Evolutionary conservation across 805 yeast genomes (phyloP).

Genomic region (Zygotorulaspora florentina): DNA sequence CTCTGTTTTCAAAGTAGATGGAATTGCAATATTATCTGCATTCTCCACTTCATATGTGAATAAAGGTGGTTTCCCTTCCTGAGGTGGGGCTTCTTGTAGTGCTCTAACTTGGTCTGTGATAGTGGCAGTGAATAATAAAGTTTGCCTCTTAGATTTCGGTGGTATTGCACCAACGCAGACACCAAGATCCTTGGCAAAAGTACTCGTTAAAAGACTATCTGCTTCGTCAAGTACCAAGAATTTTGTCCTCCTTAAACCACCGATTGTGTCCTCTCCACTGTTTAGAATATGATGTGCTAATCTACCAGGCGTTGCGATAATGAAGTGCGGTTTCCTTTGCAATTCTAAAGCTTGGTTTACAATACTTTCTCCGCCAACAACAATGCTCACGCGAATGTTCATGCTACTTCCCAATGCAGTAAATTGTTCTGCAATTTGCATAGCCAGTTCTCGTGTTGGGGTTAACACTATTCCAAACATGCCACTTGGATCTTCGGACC

Average conservation of each 20-base stretch:
- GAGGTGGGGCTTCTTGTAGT: constrained; percentile 58
- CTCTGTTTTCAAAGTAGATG: constrained; percentile 58
- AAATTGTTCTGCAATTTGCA: constrained; percentile 96
- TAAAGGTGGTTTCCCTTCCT: constrained; percentile 50
- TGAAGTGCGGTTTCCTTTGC: constrained; percentile 84
- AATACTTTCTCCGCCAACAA: constrained; percentile 95
- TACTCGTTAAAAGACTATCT: constrained; percentile 78
- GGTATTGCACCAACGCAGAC: constrained; percentile 74
- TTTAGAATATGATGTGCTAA: constrained; percentile 84
- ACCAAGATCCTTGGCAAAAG: constrained; percentile 75
- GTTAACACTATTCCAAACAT: constrained; percentile 85
- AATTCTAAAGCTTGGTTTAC: constrained; percentile 81
- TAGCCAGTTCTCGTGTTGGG: constrained; percentile 90
- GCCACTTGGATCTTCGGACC: constrained; percentile 95
- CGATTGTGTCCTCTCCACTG: constrained; percentile 83
- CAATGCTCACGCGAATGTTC: constrained; percentile 75
- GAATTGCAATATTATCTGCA: constrained; percentile 74
- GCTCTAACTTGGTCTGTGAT: constrained; percentile 88
- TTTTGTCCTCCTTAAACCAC: constrained; percentile 72
- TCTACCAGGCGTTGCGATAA: constrained; percentile 96
- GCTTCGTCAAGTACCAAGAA: constrained; percentile 94
- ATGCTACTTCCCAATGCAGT: constrained; percentile 85
- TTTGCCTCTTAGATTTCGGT: constrained; percentile 68
- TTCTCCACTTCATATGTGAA: constrained; percentile 73
- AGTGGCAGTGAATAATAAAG: constrained; percentile 90